Evolutionary conservation across 805 yeast species (phyloP), one percentile per base, ranked within the genome.

Genomic region (Candida coleopterorum): DNA sequence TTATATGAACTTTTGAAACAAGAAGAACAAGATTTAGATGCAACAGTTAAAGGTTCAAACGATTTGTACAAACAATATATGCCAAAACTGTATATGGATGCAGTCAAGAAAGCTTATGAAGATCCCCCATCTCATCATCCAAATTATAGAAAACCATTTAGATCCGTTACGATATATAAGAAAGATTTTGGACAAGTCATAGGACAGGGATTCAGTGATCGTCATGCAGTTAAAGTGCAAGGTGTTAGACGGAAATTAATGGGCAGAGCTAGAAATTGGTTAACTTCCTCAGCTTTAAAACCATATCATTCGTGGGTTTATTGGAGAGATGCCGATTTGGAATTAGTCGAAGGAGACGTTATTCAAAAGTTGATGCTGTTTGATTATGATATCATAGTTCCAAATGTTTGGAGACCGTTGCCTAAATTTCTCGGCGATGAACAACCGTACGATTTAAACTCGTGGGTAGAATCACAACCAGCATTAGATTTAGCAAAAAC

Each of bases 371-470:
- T 85, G 60, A 84, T 85, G 90, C 70, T 73, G 44, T 65, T 60
- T 38, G 73, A 75, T 45, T 80, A 70, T 52, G 95, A 85, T 52
- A 83, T 85, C 11, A 69, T 85, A 56, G 80, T 82, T 26, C 95
- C 87, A 20, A 87, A 93, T 53, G 96, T 93, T 23, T 93, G 98
- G 98, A 74, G 98, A 49, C 98, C 97, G 2, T 70, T 93, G 43
- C 98, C 98, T 2, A 82, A 80, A 31, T 93, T 89, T 62, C 73
- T 93, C 44, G 94, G 93, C 14, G 76, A 77, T 45, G 94, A 85
- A 55, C 98, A 93, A 60, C 88, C 97, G 1, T 93, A 93, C 58
- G 98, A 93, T 61, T 74, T 93, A 54, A 93, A 93, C 62, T 85
- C 97, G 10, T 93, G 98, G 98, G 75, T 86, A 39, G 98, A 93